These are phyloP conservation scores for Globisporangium recalcitrans DNA, from an alignment of 352 stramenopile genomes.

Conservation along the genomic window DNA sequence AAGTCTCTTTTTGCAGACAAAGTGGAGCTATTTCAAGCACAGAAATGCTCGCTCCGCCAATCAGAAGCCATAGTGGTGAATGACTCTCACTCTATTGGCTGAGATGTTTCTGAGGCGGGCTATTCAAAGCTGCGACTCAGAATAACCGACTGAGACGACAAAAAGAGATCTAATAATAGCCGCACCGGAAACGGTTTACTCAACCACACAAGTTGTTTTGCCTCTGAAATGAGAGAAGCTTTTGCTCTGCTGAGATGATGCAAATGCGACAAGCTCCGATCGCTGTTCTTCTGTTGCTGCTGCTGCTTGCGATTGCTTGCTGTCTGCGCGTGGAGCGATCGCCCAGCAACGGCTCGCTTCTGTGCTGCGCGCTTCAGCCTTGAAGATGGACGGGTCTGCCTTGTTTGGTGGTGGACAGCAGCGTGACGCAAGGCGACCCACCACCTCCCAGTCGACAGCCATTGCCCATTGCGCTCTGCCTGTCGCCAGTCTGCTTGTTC, in stretches of 20 bases:
- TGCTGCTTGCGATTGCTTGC: too few relatives aligned
- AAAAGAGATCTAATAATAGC: slow-evolving; percentile 1
- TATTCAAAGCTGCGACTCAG: background rate
- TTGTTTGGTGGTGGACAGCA: too few relatives aligned
- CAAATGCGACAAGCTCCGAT: background rate
- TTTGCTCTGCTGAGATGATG: background rate
- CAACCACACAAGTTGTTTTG: too few relatives aligned
- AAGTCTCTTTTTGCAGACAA: background rate
- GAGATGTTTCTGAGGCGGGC: background rate
- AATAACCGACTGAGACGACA: background rate
- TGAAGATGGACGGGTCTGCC: background rate
- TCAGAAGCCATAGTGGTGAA: background rate
- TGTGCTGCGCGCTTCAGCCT: background rate
- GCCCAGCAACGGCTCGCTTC: too few relatives aligned
- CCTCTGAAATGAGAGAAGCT: too few relatives aligned
- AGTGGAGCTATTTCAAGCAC: background rate
- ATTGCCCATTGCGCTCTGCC: too few relatives aligned
- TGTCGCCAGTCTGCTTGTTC: too few relatives aligned
- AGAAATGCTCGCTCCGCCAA: background rate
- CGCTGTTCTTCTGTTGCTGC: too few relatives aligned
- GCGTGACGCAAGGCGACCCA: too few relatives aligned
- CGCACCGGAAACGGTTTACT: background rate
- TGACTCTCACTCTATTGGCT: too few relatives aligned
- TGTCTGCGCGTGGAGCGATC: too few relatives aligned
- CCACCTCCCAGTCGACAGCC: too few relatives aligned